Evolutionary conservation across 2,329 filamentous ascomycete species (phyloP), one percentile per base, ranked within the genome.

Genomic region (Metarhizium rileyi): DNA sequence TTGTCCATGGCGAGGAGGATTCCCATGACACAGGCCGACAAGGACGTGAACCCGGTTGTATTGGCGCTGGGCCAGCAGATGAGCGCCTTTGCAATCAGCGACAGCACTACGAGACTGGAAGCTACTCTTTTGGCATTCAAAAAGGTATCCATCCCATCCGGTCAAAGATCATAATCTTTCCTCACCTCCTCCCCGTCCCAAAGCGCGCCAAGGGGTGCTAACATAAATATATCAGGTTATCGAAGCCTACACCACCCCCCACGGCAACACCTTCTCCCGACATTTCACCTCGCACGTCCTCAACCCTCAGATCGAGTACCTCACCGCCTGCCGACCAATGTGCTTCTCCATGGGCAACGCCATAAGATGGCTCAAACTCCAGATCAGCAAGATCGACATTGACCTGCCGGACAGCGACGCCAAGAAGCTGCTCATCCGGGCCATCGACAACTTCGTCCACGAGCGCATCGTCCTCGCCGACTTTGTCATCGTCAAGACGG

Each of bases 341-440:
- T 94, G 88, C 57, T 93, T 95, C 68, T 89, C 88, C 54, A 95
- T 97, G 84, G 93, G 93, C 53, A 98, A 97, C 66, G 90, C 90
- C 33, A 95, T 98, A 63, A 82, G 93, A 49, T 91, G 90, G 76
- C 77, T 98, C 46, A 98, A 98, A 73, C 81, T 95, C 44, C 82
- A 89, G 61, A 91, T 98, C 63, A 86, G 88, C 60, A 89, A 89
- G 58, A 84, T 96, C 51, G 90, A 96, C 60, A 89, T 91, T 38
- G 86, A 90, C 58, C 80, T 85, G 2, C 82, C 87, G 27, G 91
- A 98, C 63, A 71, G 80, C 20, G 82, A 87, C 44, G 90, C 90
- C 25, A 96, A 95, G 70, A 77, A 83, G 50, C 74, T 82, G 25
- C 78, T 98, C 12, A 82, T 84, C 62, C 80, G 86, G 44, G 81